Evolutionary conservation across 768 basidiomycete species (phyloP).

Genomic region (Boletus rufocinnamomeus): DNA sequence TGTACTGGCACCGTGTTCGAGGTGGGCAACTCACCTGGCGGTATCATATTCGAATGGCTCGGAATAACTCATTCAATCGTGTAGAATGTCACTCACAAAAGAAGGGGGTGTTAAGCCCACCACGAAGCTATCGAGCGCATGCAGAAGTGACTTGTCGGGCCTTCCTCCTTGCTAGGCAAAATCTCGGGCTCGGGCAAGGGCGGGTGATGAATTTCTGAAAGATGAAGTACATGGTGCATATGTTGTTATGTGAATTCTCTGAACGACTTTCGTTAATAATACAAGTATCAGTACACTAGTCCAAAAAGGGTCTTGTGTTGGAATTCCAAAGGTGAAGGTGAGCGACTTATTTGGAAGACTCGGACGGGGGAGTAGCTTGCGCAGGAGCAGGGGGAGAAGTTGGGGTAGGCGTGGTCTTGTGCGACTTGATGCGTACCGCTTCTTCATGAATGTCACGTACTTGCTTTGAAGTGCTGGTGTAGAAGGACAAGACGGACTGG

Average conservation of each 20-base stretch:
- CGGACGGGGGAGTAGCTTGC: constrained; percentile 5
- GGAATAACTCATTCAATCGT: not conserved
- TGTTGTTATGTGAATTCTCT: not conserved
- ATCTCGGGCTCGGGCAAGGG: too few relatives aligned
- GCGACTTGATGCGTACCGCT: constrained; percentile 75
- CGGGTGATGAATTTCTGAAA: not conserved
- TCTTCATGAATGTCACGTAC: constrained; percentile 92
- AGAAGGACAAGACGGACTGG: constrained; percentile 75
- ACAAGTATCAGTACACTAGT: constrained; percentile 17
- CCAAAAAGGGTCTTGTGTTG: not conserved
- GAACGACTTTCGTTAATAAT: constrained; percentile 6
- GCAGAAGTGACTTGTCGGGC: not conserved
- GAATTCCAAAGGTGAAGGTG: not conserved
- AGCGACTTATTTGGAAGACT: constrained; percentile 11
- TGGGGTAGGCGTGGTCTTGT: constrained; percentile 42
- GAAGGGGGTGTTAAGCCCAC: not conserved
- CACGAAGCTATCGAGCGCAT: constrained; percentile 2
- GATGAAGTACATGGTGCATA: not conserved
- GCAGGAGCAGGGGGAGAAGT: constrained; percentile 16
- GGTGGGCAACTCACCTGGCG: constrained; percentile 3
- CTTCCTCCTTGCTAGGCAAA: constrained; percentile 1
- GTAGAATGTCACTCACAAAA: constrained; percentile 16
- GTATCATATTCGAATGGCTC: not conserved
- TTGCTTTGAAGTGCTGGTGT: constrained; percentile 87
- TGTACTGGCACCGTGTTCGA: constrained; percentile 10